Percentiles rank a stretch among this genome's conserved stretches.
Evolutionary conservation across 2,329 filamentous ascomycete genomes (phyloP).

Genomic region (Verticillium tricorpus): DNA sequence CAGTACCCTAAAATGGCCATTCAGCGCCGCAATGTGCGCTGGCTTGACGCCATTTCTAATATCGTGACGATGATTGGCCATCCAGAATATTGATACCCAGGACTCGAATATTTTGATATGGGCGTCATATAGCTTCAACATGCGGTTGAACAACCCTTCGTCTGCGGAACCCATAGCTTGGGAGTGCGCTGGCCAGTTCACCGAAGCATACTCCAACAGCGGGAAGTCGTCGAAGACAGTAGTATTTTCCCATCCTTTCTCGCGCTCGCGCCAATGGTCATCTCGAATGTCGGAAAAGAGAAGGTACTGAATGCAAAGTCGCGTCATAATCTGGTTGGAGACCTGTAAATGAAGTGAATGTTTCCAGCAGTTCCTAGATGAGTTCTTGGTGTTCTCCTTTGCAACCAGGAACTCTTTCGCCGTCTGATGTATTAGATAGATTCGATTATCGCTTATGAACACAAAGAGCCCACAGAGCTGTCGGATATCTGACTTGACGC

Average conservation of each 20-base stretch:
- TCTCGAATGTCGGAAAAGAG: neutral
- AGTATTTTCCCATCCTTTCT: neutral
- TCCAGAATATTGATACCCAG: slow-evolving; percentile 1
- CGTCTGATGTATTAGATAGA: slow-evolving; percentile 4
- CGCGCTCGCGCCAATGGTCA: neutral
- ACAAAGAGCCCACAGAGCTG: slow-evolving; percentile 3
- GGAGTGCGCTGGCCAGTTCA: slow-evolving; percentile 3
- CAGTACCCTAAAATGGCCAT: neutral
- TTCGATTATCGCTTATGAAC: slow-evolving; percentile 1
- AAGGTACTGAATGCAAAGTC: slow-evolving; percentile 2
- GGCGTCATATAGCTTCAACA: neutral
- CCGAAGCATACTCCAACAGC: slow-evolving; percentile 1
- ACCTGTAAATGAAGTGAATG: neutral
- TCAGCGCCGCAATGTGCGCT: slow-evolving; percentile 2
- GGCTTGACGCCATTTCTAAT: neutral
- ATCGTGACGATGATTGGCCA: neutral
- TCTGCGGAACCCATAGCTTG: neutral
- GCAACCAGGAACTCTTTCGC: slow-evolving; percentile 4
- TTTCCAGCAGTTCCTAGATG: neutral
- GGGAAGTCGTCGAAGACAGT: neutral
- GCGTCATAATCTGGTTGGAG: slow-evolving; percentile 1
- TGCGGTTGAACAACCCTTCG: neutral
- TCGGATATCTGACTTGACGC: neutral
- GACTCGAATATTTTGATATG: neutral
- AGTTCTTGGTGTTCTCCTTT: neutral